Conservation (phyloP, 139 green algal species). For the Mychonastes homosphaera region DNA sequence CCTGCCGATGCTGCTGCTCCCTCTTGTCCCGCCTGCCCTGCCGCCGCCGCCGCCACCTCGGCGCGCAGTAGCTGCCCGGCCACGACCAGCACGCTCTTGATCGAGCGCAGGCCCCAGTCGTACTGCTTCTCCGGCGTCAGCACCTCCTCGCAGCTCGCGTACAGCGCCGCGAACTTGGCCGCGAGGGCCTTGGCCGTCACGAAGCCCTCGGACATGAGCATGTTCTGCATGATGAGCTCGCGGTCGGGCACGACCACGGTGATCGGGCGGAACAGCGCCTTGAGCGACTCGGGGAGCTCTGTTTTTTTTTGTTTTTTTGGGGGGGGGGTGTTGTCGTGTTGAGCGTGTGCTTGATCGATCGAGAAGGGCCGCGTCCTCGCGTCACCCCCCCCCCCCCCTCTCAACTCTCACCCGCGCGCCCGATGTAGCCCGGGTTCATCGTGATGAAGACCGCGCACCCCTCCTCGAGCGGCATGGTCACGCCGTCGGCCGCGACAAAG, state of each 20-base stretch:
- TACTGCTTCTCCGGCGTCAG: slow-evolving; percentile 80
- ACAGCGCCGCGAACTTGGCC: slow-evolving; percentile 74
- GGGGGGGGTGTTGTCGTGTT: too few species aligned
- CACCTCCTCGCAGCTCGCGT: slow-evolving; percentile 74
- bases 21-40: slow-evolving; percentile 64
- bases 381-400: too few species aligned
- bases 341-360: too few species aligned
- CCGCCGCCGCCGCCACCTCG: too few species aligned
- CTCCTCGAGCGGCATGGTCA: slow-evolving; percentile 71
- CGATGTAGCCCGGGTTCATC: slow-evolving; percentile 86
- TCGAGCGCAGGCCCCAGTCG: slow-evolving; percentile 71
- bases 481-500: slow-evolving; percentile 72
- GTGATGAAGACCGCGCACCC: slow-evolving; percentile 71
- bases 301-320: too few species aligned
- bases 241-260: slow-evolving; percentile 76
- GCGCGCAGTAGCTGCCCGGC: slow-evolving; percentile 62
- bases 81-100: slow-evolving; percentile 77
- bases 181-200: slow-evolving; percentile 70
- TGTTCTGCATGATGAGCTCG: slow-evolving; percentile 84
- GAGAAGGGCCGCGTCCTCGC: too few species aligned
- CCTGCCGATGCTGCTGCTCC: too few species aligned
- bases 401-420: slow-evolving; percentile 31
- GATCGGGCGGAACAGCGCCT: slow-evolving; percentile 75
- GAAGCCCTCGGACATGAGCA: slow-evolving; percentile 80
- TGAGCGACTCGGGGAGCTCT: slow-evolving; percentile 74